Evolutionary conservation across 345 rosid genomes (phyloP), one percentile per base, ranked within the genome.

Genomic region (Lepidium sativum): DNA sequence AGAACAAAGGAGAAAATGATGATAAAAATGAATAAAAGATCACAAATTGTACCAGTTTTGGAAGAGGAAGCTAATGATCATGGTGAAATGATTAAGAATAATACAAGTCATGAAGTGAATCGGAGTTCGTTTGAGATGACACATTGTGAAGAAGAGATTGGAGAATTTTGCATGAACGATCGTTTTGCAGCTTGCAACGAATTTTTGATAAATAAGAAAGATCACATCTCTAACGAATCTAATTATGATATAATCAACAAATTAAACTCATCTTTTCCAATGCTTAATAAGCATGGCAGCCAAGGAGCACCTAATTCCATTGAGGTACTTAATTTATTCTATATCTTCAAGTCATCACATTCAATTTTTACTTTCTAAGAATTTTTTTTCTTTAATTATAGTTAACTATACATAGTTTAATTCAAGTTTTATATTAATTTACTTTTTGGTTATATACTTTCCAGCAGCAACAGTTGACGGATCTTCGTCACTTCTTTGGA

Each of bases 1-100:
- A 81, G 97, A 70, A 83, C 97, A 5, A 69, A 27, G 14, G 81
- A 71, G 43, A 85, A 87, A 73, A 78, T 64, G 77, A 53, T 54
- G 39, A 32, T 52, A 43, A 38, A 55, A 15, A 37, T 63, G 75
- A 55, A 40, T 23, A 41, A 23, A 54, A 67, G 52, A 53, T 47
- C 77, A 67, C 67, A 65, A 41, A 25, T 50, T 57, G 40, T 51
- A n/a, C n/a, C n/a, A n/a, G n/a, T n/a, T n/a, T n/a, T n/a, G 0
- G 49, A 57, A 23, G 54, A 65, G 65, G 60, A 40, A 56, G 39
- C 50, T 59, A 45, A 38, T 23, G 9, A 33, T 64, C 45, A 41
- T 50, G 58, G 16, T 57, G 71, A 65, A 21, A 43, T 51, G 4
- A 17, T 25, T 7, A 53, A 37, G 9, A 44, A 21, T 31, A 44